A percentile compares a stretch with the other conserved stretches of the same genome.
These are phyloP conservation scores for Fusarium mexicanum DNA, from an alignment of 2,329 filamentous ascomycete genomes.

Conservation along the genomic window DNA sequence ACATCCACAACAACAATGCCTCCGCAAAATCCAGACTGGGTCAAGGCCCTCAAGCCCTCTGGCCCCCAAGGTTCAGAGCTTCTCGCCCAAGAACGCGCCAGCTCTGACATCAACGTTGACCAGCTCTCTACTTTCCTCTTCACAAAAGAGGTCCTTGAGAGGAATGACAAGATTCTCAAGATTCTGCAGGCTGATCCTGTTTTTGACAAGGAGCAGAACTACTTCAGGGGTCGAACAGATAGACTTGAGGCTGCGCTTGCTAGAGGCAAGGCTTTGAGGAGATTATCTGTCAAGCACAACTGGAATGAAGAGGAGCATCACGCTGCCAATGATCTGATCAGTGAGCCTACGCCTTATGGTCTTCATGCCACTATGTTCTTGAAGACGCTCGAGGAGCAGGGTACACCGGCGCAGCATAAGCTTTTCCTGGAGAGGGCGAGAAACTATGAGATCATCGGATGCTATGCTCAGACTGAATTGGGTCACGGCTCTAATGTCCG, in stretches of 20 bases:
- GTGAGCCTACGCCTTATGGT: constrained; percentile 78
- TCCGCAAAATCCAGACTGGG: constrained; percentile 46
- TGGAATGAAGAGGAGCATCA: constrained; percentile 73
- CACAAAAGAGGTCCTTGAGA: constrained; percentile 70
- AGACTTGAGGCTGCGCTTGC: constrained; percentile 76
- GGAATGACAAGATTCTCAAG: constrained; percentile 67
- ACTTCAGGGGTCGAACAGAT: constrained; percentile 75
- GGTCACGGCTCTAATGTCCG: constrained; percentile 82
- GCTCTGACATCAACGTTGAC: constrained; percentile 73
- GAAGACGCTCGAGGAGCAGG: constrained; percentile 74
- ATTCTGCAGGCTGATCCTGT: constrained; percentile 74
- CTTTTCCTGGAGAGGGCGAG: constrained; percentile 75
- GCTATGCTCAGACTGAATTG: constrained; percentile 83
- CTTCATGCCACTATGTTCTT: constrained; percentile 68
- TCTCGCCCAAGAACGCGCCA: constrained; percentile 72
- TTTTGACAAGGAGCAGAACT: constrained; percentile 83
- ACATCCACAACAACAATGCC: constrained; percentile 30
- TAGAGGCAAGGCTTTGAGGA: constrained; percentile 74
- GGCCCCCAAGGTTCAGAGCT: constrained; percentile 75
- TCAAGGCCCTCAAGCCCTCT: constrained; percentile 53
- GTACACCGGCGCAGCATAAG: constrained; percentile 77
- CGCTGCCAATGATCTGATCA: constrained; percentile 73
- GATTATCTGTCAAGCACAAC: constrained; percentile 72
- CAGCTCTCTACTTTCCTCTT: constrained; percentile 75
- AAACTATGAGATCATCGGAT: constrained; percentile 78